Base-by-base conservation (phyloP, 257 asterid genomes). In the Sherardia arvensis region DNA sequence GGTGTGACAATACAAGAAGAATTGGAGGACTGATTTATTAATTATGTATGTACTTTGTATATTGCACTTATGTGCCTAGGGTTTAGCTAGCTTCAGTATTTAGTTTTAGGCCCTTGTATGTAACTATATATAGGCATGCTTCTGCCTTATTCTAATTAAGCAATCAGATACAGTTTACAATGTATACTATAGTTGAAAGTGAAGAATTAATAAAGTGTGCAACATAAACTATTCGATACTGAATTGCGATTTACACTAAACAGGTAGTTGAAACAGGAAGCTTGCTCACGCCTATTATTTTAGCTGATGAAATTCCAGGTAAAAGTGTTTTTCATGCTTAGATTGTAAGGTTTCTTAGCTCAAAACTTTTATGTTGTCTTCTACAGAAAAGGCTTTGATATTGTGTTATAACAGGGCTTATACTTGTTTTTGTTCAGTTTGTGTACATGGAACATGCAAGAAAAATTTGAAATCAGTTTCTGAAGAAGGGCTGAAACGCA, bases 371-470 rank as follows among this genome's bases (percentile, higher is more conserved):
- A 43, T 11, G 25, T 18, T 11, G 33, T 10, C n/a, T 54, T 54
- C 32, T 23, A n/a, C 15, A 27, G 6, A 57, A 20, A n/a, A 57
- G 12, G 62, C n/a, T 48, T 7, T 26, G 12, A 10, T 12, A 21
- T 8, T 58, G 40, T n/a, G 34, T 15, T 20, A 18, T 43, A 33
- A 14, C 21, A 4, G 64, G 56, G 45, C 38, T 67, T 29, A n/a
- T 14, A 20, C 40, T 72, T 62, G 77, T 36, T 60, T 62, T 33
- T 71, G 12, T 70, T 72, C 79, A 92, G 99, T 85, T 65, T 93
- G 99, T 66, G 97, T 87, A 65, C 99, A 93, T 66, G 99, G 97
- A 71, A 90, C 97, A 65, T 93, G 90, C 80, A 84, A 68, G 78
- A 84, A 47, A 53, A 77, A 81, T 74, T 79, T 93, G 88, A 91